Evolutionary conservation across 2,329 filamentous ascomycete species (phyloP), one percentile per base, ranked within the genome.

Genomic region (Penicillium glabrum): DNA sequence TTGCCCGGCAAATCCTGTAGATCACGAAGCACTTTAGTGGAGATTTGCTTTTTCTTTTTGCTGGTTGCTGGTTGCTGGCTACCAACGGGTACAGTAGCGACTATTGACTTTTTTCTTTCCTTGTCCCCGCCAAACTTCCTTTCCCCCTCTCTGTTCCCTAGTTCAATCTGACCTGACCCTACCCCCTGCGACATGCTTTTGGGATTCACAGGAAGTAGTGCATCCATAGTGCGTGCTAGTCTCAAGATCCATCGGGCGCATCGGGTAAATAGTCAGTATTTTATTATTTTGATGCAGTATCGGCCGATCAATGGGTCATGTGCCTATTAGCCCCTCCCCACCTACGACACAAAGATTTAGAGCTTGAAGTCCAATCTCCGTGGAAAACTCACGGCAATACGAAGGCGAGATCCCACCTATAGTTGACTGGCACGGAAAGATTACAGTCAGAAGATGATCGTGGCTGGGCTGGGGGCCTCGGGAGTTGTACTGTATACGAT

Each of bases 251-350:
- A 51, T 51, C 43, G 41, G 43, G 47, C 23, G 29, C 46, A 41
- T 50, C 50, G 39, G 50, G 50, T 53, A 53, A 45, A 53, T 46
- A 46, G 43, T 46, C 49, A 8, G 9, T 19, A 27, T 45, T 51
- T 51, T 35, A 23, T 14, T 48, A 24, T 41, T 21, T 4, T 21
- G 27, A 27, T 19, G 27, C 16, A 13, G 49, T 27, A 46, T 53
- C 50, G 50, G 50, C 50, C 50, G 50, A 53, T 53, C 43, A 4
- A 53, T 23, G 27, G 27, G n/a, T 53, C 50, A 53, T 53, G 50
- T 53, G 50, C 21, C 37, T 21, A 41, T 50, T 50, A 13, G 33
- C 21, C 37, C 37, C 37, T 44, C 46, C 7, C 50, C 27, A 44
- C 27, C 29, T 33, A 19, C 35, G n/a, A 39, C n/a, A 39, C 35